Evolutionary conservation across 495 filamentous ascomycete genomes (phyloP), one percentile per base, ranked within the genome.

Genomic region (Lasiosphaeriaceae sp.): DNA sequence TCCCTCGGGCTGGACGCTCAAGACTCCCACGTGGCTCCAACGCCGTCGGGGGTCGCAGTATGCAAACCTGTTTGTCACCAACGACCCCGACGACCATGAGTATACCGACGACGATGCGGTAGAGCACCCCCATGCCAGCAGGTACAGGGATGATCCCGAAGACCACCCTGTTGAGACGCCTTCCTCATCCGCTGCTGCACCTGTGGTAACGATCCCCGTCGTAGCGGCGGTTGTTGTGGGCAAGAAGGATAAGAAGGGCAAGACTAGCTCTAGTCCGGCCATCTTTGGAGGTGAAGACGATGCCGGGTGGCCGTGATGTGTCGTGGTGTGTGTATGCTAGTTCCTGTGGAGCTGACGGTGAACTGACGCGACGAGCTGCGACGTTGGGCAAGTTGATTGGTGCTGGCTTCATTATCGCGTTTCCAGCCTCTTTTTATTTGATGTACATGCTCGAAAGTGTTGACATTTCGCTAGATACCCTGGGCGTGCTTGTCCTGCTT

Each of bases 1-100:
- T 47, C 53, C 44, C 35, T 59, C 60, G 11, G 59, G 60, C 48
- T 72, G 66, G 69, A 67, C 48, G 1, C 12, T 0, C 22, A 20
- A 57, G 61, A 62, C 56, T 11, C 66, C 68, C 44, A 59, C 57
- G 2, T 73, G 66, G 71, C 55, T 72, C 41, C 54, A 57, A 24
- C 37, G 56, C 9, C 56, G 57, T 9, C n/a, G n/a, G n/a, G n/a
- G n/a, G n/a, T 35, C 37, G 21, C 39, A 45, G 11, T 44, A 70
- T 17, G 57, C 58, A n/a, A 52, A 49, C 7, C 39, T 74, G 47
- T 71, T 74, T 22, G 69, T 68, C 1, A 58, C 62, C 37, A 60
- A 68, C 24, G 64, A 66, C 24, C 17, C 9, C 20, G 60, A 67
- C 4, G 20, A 37, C 20, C 52, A 59, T 46, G 43, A 37, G 8